These are phyloP conservation scores for Parastagonospora nodorum DNA, from an alignment of 2,329 filamentous ascomycete genomes.

Conservation along the genomic window DNA sequence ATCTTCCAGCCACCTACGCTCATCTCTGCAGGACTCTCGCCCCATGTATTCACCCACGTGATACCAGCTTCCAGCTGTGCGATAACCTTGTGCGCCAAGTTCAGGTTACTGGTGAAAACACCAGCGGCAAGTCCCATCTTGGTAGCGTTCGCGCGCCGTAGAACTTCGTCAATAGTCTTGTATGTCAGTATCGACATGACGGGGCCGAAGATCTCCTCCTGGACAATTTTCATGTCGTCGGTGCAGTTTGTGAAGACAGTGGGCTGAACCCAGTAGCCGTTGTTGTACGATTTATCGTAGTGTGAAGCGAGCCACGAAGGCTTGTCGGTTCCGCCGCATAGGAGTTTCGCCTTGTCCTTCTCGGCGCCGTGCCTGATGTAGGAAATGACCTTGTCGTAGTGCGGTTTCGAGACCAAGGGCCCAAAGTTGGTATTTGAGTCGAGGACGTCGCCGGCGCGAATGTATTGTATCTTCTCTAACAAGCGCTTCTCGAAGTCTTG, in stretches of 20 bases:
- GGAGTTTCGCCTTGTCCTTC: slow-evolving; percentile 72
- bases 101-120: slow-evolving; percentile 78
- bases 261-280: slow-evolving; percentile 83
- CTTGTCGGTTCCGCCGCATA: slow-evolving; percentile 71
- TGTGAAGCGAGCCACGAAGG: slow-evolving; percentile 54
- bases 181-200: slow-evolving; percentile 84
- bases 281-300: slow-evolving; percentile 49
- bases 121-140: slow-evolving; percentile 80
- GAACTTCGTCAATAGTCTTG: slow-evolving; percentile 69
- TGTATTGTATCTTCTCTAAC: slow-evolving; percentile 69
- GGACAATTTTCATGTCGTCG: slow-evolving; percentile 78
- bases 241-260: slow-evolving; percentile 87
- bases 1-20: slow-evolving; percentile 90
- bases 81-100: slow-evolving; percentile 73
- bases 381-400: slow-evolving; percentile 75
- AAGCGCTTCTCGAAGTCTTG: slow-evolving; percentile 70
- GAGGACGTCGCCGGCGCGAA: slow-evolving; percentile 75
- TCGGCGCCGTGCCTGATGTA: slow-evolving; percentile 80
- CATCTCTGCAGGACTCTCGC: slow-evolving; percentile 91
- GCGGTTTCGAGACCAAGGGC: slow-evolving; percentile 74
- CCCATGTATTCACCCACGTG: slow-evolving; percentile 93
- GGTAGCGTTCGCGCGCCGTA: slow-evolving; percentile 76
- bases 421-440: slow-evolving; percentile 80
- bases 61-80: slow-evolving; percentile 79
- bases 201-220: slow-evolving; percentile 87